These are phyloP conservation scores for Malus sieversii DNA, from an alignment of 306 rosid genomes.

Conservation along the genomic window DNA sequence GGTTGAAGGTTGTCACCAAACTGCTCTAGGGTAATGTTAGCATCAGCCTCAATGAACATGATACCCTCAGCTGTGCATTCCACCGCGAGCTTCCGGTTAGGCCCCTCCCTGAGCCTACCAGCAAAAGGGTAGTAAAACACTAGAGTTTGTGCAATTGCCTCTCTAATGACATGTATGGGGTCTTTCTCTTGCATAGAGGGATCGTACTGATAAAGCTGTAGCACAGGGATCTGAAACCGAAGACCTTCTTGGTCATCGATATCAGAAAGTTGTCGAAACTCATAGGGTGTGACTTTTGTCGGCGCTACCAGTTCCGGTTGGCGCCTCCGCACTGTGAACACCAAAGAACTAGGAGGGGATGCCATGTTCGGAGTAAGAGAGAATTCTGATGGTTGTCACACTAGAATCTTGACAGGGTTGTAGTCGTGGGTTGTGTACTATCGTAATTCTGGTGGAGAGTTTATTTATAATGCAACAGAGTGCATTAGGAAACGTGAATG, in stretches of 20 bases:
- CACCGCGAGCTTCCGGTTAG: constrained; percentile 23
- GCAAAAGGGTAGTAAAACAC: constrained; percentile 39
- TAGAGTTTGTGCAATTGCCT: constrained; percentile 26
- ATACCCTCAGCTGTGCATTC: constrained; percentile 45
- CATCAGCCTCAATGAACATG: constrained; percentile 37
- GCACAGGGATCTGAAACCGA: constrained; percentile 28
- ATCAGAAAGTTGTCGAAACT: constrained; percentile 28
- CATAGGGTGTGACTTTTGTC: constrained; percentile 19
- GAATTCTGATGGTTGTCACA: neutral
- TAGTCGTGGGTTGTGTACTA: neutral
- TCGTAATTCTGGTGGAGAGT: no score
- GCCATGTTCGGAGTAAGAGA: neutral
- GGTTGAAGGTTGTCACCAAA: constrained; percentile 30
- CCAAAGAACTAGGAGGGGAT: constrained; percentile 4
- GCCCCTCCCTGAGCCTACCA: constrained; percentile 31
- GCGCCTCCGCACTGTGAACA: constrained; percentile 13
- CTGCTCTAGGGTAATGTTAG: constrained; percentile 26
- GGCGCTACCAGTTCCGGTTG: constrained; percentile 24
- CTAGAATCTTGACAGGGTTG: neutral
- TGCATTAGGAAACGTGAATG: no score
- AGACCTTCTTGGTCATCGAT: constrained; percentile 37
- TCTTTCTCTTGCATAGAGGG: constrained; percentile 26
- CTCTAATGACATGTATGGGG: constrained; percentile 19
- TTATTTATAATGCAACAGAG: no score
- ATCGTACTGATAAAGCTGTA: constrained; percentile 21